phyloP scores from a whole-genome alignment of 495 filamentous ascomycete species.

The Aspergillus olivimuriae region DNA sequence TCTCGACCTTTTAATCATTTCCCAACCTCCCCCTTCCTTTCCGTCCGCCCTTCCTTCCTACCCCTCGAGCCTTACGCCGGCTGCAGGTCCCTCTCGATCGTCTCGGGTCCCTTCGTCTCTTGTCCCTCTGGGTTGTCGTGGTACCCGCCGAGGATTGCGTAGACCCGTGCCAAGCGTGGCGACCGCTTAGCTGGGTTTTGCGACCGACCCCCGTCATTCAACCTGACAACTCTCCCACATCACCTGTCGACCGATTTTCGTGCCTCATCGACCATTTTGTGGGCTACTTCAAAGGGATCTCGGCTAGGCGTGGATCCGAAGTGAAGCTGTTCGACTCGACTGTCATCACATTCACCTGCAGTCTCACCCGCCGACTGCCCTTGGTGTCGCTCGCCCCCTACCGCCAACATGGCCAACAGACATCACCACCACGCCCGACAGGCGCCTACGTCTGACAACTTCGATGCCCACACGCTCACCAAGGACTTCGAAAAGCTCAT shows the following conservation, averaged over 20 bases:
- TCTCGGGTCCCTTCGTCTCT: neutral
- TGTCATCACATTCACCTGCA: constrained; percentile 14
- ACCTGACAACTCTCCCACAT: constrained; percentile 15
- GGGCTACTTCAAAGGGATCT: no score
- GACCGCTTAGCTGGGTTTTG: constrained; percentile 27
- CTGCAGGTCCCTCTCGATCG: no score
- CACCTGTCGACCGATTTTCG: constrained; percentile 6
- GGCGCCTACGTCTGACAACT: constrained; percentile 27
- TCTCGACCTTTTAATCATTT: constrained; percentile 7
- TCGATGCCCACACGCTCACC: constrained; percentile 46
- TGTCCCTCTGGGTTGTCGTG: no score
- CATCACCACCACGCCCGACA: constrained; percentile 21
- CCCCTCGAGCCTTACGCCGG: neutral
- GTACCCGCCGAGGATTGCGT: constrained; percentile 10
- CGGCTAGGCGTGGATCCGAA: no score
- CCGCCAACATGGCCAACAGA: constrained; percentile 38
- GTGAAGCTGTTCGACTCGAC: neutral
- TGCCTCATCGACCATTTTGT: neutral
- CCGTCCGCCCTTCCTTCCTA: neutral
- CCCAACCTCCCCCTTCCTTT: neutral
- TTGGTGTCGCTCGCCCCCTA: constrained; percentile 17
- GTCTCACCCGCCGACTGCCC: constrained; percentile 5
- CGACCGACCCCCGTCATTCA: constrained; percentile 15
- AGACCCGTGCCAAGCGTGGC: constrained; percentile 22
- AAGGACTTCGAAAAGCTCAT: constrained; percentile 71